phyloP scores from a whole-genome alignment of 257 asterid species.

The Nicotiana attenuata region DNA sequence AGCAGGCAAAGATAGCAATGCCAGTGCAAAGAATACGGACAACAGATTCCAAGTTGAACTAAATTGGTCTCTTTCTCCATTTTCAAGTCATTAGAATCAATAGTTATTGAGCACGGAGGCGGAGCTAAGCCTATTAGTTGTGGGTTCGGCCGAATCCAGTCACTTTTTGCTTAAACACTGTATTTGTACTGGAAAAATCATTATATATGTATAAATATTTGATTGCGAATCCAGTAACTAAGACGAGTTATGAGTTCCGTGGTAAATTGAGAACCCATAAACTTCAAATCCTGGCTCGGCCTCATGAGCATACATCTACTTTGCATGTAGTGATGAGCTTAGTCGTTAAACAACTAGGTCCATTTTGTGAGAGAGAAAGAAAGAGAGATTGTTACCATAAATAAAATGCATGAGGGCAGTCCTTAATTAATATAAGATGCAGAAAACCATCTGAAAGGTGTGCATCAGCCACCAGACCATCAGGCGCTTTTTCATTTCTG shows the following conservation, averaged over 20 bases:
- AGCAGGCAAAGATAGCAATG: not conserved
- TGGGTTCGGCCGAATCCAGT: too few species aligned
- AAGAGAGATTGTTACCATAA: constrained; percentile 45
- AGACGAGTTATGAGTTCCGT: too few species aligned
- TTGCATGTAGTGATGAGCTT: not conserved
- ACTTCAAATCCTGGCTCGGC: too few species aligned
- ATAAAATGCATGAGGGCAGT: constrained; percentile 80
- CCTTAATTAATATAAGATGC: constrained; percentile 75
- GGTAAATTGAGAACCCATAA: too few species aligned
- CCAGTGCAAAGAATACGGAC: not conserved
- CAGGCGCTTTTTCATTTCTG: constrained; percentile 91
- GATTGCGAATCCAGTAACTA: too few species aligned
- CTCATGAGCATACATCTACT: not conserved
- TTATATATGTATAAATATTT: too few species aligned
- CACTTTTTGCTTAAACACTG: too few species aligned
- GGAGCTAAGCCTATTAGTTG: too few species aligned
- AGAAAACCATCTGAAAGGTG: constrained; percentile 94
- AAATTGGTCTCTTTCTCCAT: not conserved
- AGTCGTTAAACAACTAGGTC: not conserved
- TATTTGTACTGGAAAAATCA: too few species aligned
- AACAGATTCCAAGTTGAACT: not conserved
- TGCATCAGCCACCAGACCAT: constrained; percentile 95
- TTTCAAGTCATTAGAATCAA: not conserved
- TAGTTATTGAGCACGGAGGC: not conserved
- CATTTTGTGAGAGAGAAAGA: constrained; percentile 1